These are phyloP conservation scores for Aspergillus sp. DNA, from an alignment of 2,329 filamentous ascomycete genomes.

Conservation along the genomic window DNA sequence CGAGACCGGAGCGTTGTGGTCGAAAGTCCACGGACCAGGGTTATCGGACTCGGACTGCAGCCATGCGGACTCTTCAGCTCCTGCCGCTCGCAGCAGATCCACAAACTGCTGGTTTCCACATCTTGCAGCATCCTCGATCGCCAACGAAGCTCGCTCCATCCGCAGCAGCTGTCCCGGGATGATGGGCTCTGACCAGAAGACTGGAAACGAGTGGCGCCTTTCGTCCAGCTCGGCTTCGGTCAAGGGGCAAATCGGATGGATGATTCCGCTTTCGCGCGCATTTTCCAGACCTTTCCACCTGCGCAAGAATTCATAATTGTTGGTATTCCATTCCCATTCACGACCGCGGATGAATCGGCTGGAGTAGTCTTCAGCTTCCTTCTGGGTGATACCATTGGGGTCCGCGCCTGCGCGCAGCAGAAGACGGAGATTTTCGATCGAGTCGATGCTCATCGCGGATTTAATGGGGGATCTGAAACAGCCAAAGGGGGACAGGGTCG, in stretches of 20 bases:
- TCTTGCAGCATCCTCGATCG: conserved; percentile 13
- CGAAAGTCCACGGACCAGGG: neutral
- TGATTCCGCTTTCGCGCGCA: conserved; percentile 8
- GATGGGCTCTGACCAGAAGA: conserved; percentile 17
- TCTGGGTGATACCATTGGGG: neutral
- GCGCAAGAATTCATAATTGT: neutral
- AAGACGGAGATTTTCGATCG: conserved; percentile 3
- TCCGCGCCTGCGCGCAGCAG: conserved; percentile 11
- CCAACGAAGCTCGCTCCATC: conserved; percentile 5
- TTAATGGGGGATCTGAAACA: conserved; percentile 7
- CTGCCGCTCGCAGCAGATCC: conserved; percentile 10
- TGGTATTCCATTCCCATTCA: neutral
- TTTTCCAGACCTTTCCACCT: conserved; percentile 1
- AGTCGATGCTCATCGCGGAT: conserved; percentile 7
- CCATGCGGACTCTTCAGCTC: conserved; percentile 17
- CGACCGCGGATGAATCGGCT: conserved; percentile 8
- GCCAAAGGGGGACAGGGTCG: neutral
- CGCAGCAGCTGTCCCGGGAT: conserved; percentile 9
- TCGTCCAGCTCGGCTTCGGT: conserved; percentile 12
- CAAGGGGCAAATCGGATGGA: conserved; percentile 8
- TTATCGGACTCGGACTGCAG: neutral
- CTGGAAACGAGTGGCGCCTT: conserved; percentile 10
- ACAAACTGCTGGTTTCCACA: conserved; percentile 2
- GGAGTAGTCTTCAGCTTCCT: conserved; percentile 8
- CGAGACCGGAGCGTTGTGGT: conserved; percentile 3